Conservation (phyloP, 148 eudicot genomes). For the Chenopodium formosanum region DNA sequence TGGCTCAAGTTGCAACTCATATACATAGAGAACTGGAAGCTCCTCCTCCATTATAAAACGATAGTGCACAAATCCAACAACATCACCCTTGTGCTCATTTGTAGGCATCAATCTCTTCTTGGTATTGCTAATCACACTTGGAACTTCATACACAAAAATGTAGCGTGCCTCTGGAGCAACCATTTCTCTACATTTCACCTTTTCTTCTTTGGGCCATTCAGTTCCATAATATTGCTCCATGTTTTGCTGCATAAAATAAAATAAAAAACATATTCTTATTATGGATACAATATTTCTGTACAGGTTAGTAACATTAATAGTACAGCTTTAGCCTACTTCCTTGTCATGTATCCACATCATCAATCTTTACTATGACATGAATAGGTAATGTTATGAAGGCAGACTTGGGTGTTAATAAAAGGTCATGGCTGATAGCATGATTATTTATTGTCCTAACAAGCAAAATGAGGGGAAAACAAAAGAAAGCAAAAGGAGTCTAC, state of each 20-base stretch:
- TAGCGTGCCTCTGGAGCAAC: conserved; percentile 78
- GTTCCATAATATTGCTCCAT: conserved; percentile 82
- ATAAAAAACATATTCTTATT: background rate
- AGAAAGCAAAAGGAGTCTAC: background rate
- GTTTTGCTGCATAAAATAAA: conserved; percentile 44
- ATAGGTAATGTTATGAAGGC: background rate
- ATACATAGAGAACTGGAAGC: conserved; percentile 84
- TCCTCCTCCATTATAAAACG: conserved; percentile 84
- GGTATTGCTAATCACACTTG: conserved; percentile 24
- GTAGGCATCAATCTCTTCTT: conserved; percentile 21
- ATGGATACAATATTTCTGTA: background rate
- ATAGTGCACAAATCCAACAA: conserved; percentile 87
- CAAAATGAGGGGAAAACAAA: background rate
- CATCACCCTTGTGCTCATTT: conserved; percentile 32
- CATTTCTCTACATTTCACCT: conserved; percentile 81
- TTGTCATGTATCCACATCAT: background rate
- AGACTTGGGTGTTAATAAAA: background rate
- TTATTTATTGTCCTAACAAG: background rate
- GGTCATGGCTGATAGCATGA: background rate
- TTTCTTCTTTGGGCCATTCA: conserved; percentile 84
- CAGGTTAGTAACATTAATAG: background rate
- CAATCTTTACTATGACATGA: background rate
- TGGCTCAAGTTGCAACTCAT: conserved; percentile 87
- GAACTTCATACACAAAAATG: conserved; percentile 57
- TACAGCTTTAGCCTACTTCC: background rate